A percentile compares a stretch with the other conserved stretches of the same genome.
Evolutionary conservation across 208 protist genomes (phyloP).

Genomic region (Trypanosoma conorhini): DNA sequence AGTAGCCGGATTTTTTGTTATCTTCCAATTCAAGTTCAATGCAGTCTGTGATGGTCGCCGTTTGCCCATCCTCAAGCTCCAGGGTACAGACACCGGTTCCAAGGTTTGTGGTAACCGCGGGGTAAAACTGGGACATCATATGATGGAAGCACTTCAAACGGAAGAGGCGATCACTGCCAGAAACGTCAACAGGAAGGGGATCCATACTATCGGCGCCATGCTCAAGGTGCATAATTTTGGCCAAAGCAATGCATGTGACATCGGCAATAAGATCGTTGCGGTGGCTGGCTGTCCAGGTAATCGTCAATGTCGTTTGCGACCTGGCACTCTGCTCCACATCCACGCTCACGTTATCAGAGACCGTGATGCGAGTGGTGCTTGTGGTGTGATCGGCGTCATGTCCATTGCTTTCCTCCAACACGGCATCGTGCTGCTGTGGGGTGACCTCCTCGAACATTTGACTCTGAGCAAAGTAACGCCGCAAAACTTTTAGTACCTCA

Average conservation of each 20-base stretch:
- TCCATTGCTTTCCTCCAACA: constrained; percentile 28
- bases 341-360: constrained; percentile 72
- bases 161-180: constrained; percentile 82
- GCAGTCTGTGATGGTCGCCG: constrained; percentile 72
- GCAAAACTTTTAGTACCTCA: constrained; percentile 78
- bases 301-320: constrained; percentile 83
- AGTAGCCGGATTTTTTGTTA: constrained; percentile 54
- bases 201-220: constrained; percentile 43
- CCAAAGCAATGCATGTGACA: constrained; percentile 86
- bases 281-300: constrained; percentile 80
- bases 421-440: constrained; percentile 34
- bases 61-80: constrained; percentile 70
- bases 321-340: constrained; percentile 70
- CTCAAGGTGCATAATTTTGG: constrained; percentile 69
- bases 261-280: constrained; percentile 91
- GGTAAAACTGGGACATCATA: constrained; percentile 92
- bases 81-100: constrained; percentile 63
- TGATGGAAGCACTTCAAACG: constrained; percentile 92
- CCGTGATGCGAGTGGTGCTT: constrained; percentile 40
- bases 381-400: constrained; percentile 29
- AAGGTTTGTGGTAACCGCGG: constrained; percentile 75
- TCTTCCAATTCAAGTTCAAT: constrained; percentile 85
- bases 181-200: constrained; percentile 77
- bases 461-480: constrained; percentile 86
- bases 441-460: constrained; percentile 72